Base-by-base conservation (phyloP, 2,329 filamentous ascomycete genomes). In the Cryphonectria japonica region DNA sequence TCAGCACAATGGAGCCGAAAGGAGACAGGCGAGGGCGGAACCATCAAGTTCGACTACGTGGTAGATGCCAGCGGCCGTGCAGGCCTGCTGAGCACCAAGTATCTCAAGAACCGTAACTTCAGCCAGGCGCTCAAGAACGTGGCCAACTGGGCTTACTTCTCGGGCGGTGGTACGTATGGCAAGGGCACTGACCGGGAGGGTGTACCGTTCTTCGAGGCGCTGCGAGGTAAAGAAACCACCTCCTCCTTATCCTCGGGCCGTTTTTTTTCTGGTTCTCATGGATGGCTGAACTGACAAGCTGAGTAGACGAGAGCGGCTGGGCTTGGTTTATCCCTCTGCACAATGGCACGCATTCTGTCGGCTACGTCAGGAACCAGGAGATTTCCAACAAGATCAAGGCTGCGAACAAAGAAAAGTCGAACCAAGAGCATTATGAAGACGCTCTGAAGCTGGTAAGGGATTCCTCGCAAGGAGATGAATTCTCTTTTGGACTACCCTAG, bases 261-360 rank as follows among this genome's bases (percentile, higher is more conserved):
- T 9, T 32, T 34, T 59, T 59, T 29, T 26, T 32, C 11, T 39
- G 37, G 11, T 13, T 2, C 11, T 2, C 37, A 32, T 59, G 26
- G n/a, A 19, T 19, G 16, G 43, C 43, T 50, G 3, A 22, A 50
- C 43, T 50, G 43, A 50, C 43, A 50, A 22, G 19, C 16, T 22
- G 32, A 26, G 6, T 19, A 59, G 62, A 75, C 67, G 84, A 87
- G 75, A 86, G 82, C 70, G 85, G 85, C 16, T 87, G 85, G 85
- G 76, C 71, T 19, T 87, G 85, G 85, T 77, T 78, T 64, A 86
- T 87, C 68, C 85, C 85, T 0, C 76, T 87, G 0, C 84, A 86
- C 75, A 77, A 86, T 72, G 83, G 80, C 16, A 85, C 79, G 2
- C 67, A 72, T 2, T 85, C 83, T 0, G 79, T 85, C 0, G 83